These are phyloP conservation scores for Chlorociboria aeruginascens DNA, from an alignment of 495 filamentous ascomycete species.

Conservation along the genomic window DNA sequence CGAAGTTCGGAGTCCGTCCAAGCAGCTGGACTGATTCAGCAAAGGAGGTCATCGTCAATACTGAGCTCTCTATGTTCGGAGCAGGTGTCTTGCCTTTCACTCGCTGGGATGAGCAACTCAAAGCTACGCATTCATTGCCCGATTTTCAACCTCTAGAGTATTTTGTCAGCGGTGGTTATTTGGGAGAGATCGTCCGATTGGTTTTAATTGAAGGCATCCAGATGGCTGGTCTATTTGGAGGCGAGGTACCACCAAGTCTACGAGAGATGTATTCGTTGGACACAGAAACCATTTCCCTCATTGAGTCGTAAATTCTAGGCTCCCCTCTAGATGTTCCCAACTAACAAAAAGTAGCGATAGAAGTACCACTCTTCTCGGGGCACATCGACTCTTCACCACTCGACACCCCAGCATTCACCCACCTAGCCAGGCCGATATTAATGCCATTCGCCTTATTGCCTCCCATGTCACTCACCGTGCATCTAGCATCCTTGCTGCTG, in stretches of 20 bases:
- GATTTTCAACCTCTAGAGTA: conserved; percentile 83
- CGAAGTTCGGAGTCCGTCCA: conserved; percentile 39
- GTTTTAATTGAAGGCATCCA: conserved; percentile 52
- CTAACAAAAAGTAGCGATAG: conserved; percentile 2
- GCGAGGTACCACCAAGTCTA: conserved; percentile 40
- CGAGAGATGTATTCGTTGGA: conserved; percentile 44
- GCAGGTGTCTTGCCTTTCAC: conserved; percentile 58
- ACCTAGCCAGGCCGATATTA: conserved; percentile 36
- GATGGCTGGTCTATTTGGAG: conserved; percentile 40
- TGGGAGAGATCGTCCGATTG: conserved; percentile 69
- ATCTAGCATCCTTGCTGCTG: conserved; percentile 49
- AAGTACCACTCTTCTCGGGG: conserved; percentile 2
- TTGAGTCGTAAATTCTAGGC: conserved; percentile 38
- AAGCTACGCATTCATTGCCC: conserved; percentile 51
- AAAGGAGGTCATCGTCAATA: conserved; percentile 60
- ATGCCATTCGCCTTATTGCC: conserved; percentile 38
- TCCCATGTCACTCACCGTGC: conserved; percentile 48
- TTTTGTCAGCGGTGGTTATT: conserved; percentile 69
- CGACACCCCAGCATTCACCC: conserved; percentile 32
- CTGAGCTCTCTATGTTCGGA: conserved; percentile 74
- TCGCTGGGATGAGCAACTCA: conserved; percentile 58
- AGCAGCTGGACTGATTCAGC: conserved; percentile 43
- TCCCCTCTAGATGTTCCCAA: background rate
- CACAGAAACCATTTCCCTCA: conserved; percentile 45
- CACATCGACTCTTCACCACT: conserved; percentile 15